A percentile compares a stretch with the other conserved stretches of the same genome.
These are phyloP conservation scores for Cladosporium sp. DNA, from an alignment of 2,329 filamentous ascomycete species.

Conservation along the genomic window DNA sequence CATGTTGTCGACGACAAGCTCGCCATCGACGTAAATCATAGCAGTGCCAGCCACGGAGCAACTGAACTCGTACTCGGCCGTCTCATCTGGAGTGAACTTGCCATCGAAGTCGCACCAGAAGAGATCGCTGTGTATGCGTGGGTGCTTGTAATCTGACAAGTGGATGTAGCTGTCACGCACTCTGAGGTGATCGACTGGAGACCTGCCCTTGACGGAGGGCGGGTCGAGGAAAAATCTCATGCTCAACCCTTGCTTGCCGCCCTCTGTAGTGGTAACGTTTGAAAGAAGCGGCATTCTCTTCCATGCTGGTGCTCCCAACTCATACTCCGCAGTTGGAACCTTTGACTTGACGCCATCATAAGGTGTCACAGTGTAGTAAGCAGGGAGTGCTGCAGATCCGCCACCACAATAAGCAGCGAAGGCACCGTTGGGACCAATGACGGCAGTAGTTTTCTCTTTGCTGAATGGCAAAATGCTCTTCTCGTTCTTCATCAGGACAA, in stretches of 20 bases:
- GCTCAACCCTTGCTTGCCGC: conserved; percentile 28
- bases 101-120: conserved; percentile 55
- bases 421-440: conserved; percentile 74
- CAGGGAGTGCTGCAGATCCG: conserved; percentile 35
- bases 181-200: conserved; percentile 53
- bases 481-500: conserved; percentile 64
- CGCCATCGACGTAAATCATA: conserved; percentile 63
- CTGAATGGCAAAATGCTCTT: conserved; percentile 62
- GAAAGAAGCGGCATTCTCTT: conserved; percentile 34
- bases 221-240: conserved; percentile 56
- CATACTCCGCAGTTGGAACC: conserved; percentile 26
- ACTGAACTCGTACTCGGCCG: conserved; percentile 64
- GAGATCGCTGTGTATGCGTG: conserved; percentile 36
- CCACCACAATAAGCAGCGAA: conserved; percentile 55
- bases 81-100: conserved; percentile 59
- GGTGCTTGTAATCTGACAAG: conserved; percentile 54
- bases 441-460: conserved; percentile 67
- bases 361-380: conserved; percentile 38
- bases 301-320: conserved; percentile 31
- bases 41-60: conserved; percentile 66
- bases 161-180: conserved; percentile 44
- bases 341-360: conserved; percentile 34
- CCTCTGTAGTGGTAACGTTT: conserved; percentile 25
- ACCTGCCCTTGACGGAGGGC: conserved; percentile 44
- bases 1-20: conserved; percentile 64